phyloP scores from a whole-genome alignment of 1,284 basidiomycete genomes.

The Marasmius fiardii region DNA sequence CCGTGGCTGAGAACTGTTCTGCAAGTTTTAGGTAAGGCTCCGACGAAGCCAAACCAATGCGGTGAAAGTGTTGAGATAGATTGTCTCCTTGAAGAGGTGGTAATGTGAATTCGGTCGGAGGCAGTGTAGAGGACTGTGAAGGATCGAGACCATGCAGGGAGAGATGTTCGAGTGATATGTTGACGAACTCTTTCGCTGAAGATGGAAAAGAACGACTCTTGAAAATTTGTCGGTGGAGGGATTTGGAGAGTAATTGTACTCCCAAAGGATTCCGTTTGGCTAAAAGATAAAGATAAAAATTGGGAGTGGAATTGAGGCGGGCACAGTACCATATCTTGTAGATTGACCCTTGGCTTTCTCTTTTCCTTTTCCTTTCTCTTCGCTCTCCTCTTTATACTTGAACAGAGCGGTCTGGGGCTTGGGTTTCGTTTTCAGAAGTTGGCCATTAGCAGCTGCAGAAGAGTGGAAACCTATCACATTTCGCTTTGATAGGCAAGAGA shows the following conservation, averaged over 20 bases:
- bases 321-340: conserved; percentile 9
- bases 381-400: conserved; percentile 13
- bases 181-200: conserved; percentile 61
- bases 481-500: background rate
- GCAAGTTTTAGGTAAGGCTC: conserved; percentile 85
- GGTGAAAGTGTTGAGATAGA: conserved; percentile 89
- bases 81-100: conserved; percentile 82
- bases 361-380: background rate
- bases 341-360: conserved; percentile 3
- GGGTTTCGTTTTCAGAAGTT: conserved; percentile 11
- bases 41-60: conserved; percentile 69
- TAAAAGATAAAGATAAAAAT: conserved; percentile 19
- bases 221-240: conserved; percentile 84
- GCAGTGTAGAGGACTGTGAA: conserved; percentile 75
- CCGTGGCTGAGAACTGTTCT: conserved; percentile 51
- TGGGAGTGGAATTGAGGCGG: background rate
- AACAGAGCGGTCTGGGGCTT: conserved; percentile 6
- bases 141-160: conserved; percentile 77
- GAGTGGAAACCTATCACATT: conserved; percentile 10
- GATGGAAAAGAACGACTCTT: conserved; percentile 63
- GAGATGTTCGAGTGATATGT: conserved; percentile 81
- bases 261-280: conserved; percentile 84
- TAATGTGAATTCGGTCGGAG: conserved; percentile 77
- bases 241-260: conserved; percentile 86
- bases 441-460: conserved; percentile 7